Evolutionary conservation across 116 monocot genomes (phyloP), one percentile per base, ranked within the genome.

Genomic region (Cymodocea nodosa): DNA sequence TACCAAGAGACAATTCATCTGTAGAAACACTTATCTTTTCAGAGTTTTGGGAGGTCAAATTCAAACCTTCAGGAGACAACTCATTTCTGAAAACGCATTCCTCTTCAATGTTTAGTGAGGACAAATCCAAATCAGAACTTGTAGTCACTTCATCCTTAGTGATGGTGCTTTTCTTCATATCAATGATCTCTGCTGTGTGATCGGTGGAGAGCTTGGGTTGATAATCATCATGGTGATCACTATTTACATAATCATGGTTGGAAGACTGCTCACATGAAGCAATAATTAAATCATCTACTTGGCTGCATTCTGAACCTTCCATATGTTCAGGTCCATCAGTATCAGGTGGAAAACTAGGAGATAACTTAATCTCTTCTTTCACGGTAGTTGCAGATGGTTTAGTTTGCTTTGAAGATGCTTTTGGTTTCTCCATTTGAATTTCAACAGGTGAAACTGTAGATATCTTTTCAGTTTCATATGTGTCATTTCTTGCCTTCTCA

Each of bases 1-100:
- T 70, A 60, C 50, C 64, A 36, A 49, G 8, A 44, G 79, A 60
- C 8, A 68, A 12, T 51, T 86, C 89, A 73, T 82, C 86, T 64
- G 77, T 86, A 30, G 62, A 89, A 74, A 84, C 44, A 74, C 76
- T 80, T 12, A 83, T 85, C 53, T 84, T 82, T n/a, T 85, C 95
- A 13, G 85, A 76, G 60, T 51, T 70, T 16, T 77, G 68, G 68
- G 79, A 83, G 17, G 79, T 76, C 25, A 75, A 30, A 30, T 30
- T 1, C 30, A 30, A 30, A 30, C 30, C 30, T 30, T 3, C 30
- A 30, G 30, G 30, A 30, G 30, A 30, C 30, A 30, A 30, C 30
- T 30, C 30, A 30, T 3, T 30, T 30, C 30, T 30, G 30, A 3
- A 30, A 30, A 30, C 30, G 3, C 30, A 30, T 30, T 30, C 30